Conservation (phyloP, 352 stramenopile genomes). For the Detonula confervacea region DNA sequence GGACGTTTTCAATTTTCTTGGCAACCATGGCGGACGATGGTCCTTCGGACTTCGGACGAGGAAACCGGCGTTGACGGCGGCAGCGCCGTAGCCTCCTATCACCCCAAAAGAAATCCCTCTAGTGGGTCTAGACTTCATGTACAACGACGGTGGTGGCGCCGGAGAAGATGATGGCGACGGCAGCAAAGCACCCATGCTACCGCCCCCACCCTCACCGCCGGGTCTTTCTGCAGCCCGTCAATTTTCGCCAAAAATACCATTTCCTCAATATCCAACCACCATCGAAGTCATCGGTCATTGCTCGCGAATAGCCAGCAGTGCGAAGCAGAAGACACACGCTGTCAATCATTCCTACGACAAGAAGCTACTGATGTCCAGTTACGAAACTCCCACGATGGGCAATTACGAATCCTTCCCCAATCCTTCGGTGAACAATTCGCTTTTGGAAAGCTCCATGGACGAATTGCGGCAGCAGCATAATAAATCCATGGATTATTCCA, state of each 20-base stretch:
- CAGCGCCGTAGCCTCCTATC: too few species aligned
- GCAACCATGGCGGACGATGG: conserved; percentile 31
- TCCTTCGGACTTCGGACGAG: conserved; percentile 56
- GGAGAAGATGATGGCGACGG: neutral
- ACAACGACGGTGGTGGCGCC: neutral
- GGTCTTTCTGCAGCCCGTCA: neutral
- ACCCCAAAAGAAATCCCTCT: too few species aligned
- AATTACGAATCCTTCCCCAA: conserved; percentile 30
- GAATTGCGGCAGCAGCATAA: neutral
- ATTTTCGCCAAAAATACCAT: neutral
- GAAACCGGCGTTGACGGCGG: too few species aligned
- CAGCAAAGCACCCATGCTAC: too few species aligned
- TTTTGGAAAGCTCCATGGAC: conserved; percentile 7
- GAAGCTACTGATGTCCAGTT: too few species aligned
- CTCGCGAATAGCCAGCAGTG: neutral
- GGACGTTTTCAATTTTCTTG: too few species aligned
- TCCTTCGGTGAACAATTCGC: conserved; percentile 11
- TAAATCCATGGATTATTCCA: too few species aligned
- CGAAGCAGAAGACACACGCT: conserved; percentile 6
- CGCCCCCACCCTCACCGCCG: conserved; percentile 1
- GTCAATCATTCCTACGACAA: too few species aligned
- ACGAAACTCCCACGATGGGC: too few species aligned
- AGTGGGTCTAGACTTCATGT: too few species aligned
- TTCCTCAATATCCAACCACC: conserved; percentile 6
- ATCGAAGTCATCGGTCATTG: conserved; percentile 16